Conservation (phyloP, 768 basidiomycete genomes). For the Podaxis carcinomalis region DNA sequence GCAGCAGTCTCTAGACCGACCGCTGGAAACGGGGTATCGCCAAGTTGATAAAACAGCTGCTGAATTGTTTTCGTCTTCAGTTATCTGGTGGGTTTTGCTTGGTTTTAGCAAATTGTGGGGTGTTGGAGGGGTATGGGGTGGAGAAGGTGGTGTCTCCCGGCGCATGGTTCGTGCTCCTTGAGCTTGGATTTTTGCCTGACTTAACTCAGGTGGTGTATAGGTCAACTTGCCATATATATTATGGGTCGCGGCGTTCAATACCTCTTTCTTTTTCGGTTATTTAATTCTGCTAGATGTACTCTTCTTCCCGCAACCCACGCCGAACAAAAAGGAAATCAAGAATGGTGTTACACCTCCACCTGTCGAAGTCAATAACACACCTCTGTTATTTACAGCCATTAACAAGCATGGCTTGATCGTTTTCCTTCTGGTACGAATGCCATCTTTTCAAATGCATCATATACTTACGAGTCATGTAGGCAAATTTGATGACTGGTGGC, state of each 20-base stretch:
- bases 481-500: constrained; percentile 82
- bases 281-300: constrained; percentile 62
- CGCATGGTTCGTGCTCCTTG: constrained; percentile 33
- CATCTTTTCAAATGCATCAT: neutral
- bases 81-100: constrained; percentile 70
- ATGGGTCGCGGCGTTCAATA: constrained; percentile 46
- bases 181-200: neutral
- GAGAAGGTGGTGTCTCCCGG: constrained; percentile 36
- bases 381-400: constrained; percentile 68
- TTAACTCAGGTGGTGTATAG: constrained; percentile 60
- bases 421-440: constrained; percentile 73
- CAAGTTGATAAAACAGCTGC: constrained; percentile 72
- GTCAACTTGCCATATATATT: constrained; percentile 71
- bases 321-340: constrained; percentile 15
- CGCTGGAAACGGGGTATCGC: constrained; percentile 30
- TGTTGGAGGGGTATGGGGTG: constrained; percentile 32
- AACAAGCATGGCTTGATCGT: constrained; percentile 77
- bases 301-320: constrained; percentile 41
- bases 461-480: constrained; percentile 37
- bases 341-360: neutral
- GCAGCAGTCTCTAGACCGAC: constrained; percentile 17
- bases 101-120: constrained; percentile 30
- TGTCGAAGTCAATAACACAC: constrained; percentile 25
- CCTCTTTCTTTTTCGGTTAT: constrained; percentile 73
- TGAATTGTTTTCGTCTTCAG: constrained; percentile 71